These are phyloP conservation scores for Chytriomyces sp. DNA, from an alignment of 192 early-diverging fungal genomes.

Conservation along the genomic window DNA sequence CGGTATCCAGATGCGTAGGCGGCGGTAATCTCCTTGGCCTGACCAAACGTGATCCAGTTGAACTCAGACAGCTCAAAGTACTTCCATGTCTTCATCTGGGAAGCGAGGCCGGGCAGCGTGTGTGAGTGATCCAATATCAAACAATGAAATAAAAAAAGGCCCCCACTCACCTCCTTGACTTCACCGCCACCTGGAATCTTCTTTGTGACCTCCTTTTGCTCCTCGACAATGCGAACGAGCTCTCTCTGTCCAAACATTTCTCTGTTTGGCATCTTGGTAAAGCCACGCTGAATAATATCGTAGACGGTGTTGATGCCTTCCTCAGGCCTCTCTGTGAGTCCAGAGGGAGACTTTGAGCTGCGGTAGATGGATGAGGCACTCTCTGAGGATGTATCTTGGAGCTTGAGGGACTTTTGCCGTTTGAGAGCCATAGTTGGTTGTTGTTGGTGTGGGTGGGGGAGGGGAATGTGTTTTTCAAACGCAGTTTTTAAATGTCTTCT, in stretches of 20 bases:
- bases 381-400: background rate
- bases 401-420: background rate
- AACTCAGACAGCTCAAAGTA: slow-evolving; percentile 81
- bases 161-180: slow-evolving; percentile 33
- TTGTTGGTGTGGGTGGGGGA: too few relatives aligned
- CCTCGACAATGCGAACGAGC: slow-evolving; percentile 68
- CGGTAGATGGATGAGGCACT: background rate
- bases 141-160: background rate
- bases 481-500: too few relatives aligned
- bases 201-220: slow-evolving; percentile 76
- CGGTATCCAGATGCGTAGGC: slow-evolving; percentile 74
- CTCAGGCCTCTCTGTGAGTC: background rate
- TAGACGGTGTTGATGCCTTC: slow-evolving; percentile 27
- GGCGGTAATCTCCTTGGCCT: slow-evolving; percentile 56
- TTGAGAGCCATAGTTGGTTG: too few relatives aligned
- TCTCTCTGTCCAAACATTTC: slow-evolving; percentile 69
- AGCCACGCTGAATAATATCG: slow-evolving; percentile 24
- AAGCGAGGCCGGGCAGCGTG: background rate
- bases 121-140: background rate
- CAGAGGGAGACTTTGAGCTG: background rate
- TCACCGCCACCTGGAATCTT: slow-evolving; percentile 55
- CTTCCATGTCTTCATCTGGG: slow-evolving; percentile 79
- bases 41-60: slow-evolving; percentile 79
- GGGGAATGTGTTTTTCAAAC: too few relatives aligned
- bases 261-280: background rate